These are phyloP conservation scores for Lippia alba DNA, from an alignment of 305 asterid genomes.

Conservation along the genomic window DNA sequence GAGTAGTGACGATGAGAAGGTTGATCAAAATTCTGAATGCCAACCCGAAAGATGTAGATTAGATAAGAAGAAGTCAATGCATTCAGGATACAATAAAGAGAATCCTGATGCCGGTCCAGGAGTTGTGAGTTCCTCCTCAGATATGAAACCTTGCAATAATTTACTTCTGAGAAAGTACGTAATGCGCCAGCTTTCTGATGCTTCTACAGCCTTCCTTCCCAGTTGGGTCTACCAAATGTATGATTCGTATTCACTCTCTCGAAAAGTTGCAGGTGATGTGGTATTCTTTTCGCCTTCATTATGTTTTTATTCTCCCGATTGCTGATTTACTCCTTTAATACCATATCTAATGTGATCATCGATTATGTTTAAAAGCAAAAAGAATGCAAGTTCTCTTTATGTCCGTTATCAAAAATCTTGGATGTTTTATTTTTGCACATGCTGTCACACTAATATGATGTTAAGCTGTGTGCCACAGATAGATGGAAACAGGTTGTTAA, in stretches of 20 bases:
- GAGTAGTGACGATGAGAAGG: constrained; percentile 83
- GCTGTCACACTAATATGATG: constrained; percentile 4
- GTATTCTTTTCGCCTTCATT: constrained; percentile 22
- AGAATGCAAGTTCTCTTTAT: background rate
- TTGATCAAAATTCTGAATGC: constrained; percentile 41
- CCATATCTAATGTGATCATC: too few relatives aligned
- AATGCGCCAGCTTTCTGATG: constrained; percentile 57
- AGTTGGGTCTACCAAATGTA: constrained; percentile 91
- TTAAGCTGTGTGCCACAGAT: constrained; percentile 58
- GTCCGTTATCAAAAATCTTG: constrained; percentile 19
- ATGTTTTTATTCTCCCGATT: constrained; percentile 13
- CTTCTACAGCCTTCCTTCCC: constrained; percentile 88
- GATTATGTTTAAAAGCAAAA: too few relatives aligned
- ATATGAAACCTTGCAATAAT: constrained; percentile 40
- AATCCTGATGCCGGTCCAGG: constrained; percentile 40
- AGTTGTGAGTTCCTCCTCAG: constrained; percentile 38
- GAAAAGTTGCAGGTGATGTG: constrained; percentile 81
- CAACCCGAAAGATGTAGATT: constrained; percentile 46
- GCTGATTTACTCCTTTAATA: background rate
- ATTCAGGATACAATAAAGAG: constrained; percentile 39
- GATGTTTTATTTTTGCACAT: constrained; percentile 16
- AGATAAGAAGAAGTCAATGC: constrained; percentile 45
- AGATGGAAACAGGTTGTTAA: constrained; percentile 88
- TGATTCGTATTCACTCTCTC: constrained; percentile 85
- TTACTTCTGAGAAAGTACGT: constrained; percentile 48